Base-by-base conservation (phyloP, 345 rosid species). In the Gossypium sturtianum region DNA sequence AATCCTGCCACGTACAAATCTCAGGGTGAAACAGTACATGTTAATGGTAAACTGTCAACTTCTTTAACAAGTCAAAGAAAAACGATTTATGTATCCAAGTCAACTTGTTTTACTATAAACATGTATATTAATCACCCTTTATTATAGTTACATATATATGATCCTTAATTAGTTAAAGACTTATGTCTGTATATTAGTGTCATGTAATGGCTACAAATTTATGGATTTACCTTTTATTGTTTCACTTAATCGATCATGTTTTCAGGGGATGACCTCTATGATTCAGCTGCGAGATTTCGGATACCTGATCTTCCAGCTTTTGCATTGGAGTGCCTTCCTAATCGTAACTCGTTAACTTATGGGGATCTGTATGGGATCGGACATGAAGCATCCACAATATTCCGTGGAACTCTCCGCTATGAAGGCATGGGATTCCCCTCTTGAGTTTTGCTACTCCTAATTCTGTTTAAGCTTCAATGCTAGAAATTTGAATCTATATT, bases 331-430 rank as follows among this genome's bases (percentile, higher is more conserved):
- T 94, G 93, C 80, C 80, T 94, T 70, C 93, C 98, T 2, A 94
- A 92, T 75, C 95, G 97, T 11, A 85, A 94, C 80, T 92, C 98
- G 12, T 80, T 94, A 81, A 82, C 88, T 73, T 92, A 92, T 43
- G 97, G 92, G 23, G 87, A 92, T 44, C 52, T 82, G 12, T 94
- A 94, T 79, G 89, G 97, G 74, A 94, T 94, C 56, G 84, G 71
- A 73, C 69, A 84, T 25, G 97, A 94, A 84, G 97, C 98, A 58
- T 84, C 90, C 48, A 89, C 97, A 12, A 78, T 94, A 72, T 94
- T 92, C 60, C 97, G 98, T 44, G 97, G 93, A 80, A 94, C 97
- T 1, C 91, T 94, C 54, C 93, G 97, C 79, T 94, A 94, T 69
- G 97, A 94, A 94, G 97, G 97, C 76, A 82, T 66, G 80, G 25